Evolutionary conservation across 192 early-diverging fungal species (phyloP).

Genomic region (Oehlia diaphana): DNA sequence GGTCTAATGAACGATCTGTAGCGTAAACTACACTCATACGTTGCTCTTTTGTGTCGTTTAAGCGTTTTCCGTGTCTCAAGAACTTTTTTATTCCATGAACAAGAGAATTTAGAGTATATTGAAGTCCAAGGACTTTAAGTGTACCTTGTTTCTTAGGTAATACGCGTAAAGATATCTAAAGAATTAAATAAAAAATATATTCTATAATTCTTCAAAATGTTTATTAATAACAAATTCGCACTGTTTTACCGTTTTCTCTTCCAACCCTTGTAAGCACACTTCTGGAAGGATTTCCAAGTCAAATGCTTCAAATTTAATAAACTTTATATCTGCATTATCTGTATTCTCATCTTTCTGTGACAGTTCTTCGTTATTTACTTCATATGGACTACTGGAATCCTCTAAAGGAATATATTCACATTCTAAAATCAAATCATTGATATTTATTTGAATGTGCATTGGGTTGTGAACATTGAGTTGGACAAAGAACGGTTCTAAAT

Average conservation of each 20-base stretch:
- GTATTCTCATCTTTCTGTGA: slow-evolving; percentile 24
- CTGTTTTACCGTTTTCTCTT: slow-evolving; percentile 44
- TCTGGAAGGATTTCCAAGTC: slow-evolving; percentile 60
- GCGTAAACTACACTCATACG: slow-evolving; percentile 58
- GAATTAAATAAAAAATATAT: neutral
- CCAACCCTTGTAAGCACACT: slow-evolving; percentile 50
- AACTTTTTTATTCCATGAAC: slow-evolving; percentile 73
- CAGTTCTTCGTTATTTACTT: slow-evolving; percentile 41
- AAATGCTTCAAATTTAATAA: slow-evolving; percentile 49
- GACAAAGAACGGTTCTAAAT: slow-evolving; percentile 69
- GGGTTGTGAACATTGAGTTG: slow-evolving; percentile 69
- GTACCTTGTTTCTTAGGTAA: slow-evolving; percentile 75
- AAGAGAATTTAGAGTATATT: slow-evolving; percentile 75
- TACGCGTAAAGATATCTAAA: slow-evolving; percentile 65
- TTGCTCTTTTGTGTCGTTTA: slow-evolving; percentile 78
- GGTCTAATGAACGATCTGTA: slow-evolving; percentile 67
- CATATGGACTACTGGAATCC: slow-evolving; percentile 29
- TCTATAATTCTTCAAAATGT: neutral
- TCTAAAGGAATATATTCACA: slow-evolving; percentile 47
- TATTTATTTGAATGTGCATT: slow-evolving; percentile 64
- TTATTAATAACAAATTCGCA: neutral
- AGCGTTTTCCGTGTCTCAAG: slow-evolving; percentile 63
- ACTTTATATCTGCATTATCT: slow-evolving; percentile 20
- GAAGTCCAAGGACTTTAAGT: slow-evolving; percentile 71
- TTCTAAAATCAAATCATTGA: slow-evolving; percentile 64